A percentile compares a stretch with the other conserved stretches of the same genome.
Evolutionary conservation across 2,329 filamentous ascomycete species (phyloP).

Genomic region (Mycocentrospora acerina): DNA sequence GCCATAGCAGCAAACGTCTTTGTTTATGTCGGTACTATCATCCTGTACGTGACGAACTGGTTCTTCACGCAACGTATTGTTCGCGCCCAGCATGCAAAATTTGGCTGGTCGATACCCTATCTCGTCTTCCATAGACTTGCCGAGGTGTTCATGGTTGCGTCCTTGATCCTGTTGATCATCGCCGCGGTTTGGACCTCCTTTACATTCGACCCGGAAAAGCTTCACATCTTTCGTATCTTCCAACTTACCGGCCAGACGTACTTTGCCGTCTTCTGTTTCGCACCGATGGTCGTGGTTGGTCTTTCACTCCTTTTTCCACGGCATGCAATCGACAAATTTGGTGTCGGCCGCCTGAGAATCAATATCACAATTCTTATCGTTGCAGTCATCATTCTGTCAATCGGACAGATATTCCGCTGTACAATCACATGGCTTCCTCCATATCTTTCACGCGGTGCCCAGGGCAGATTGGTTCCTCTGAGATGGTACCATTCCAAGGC

Average conservation of each 20-base stretch:
- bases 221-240: slow-evolving; percentile 60
- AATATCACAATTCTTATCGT: slow-evolving; percentile 68
- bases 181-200: slow-evolving; percentile 67
- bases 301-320: slow-evolving; percentile 52
- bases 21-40: slow-evolving; percentile 70
- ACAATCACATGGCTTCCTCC: slow-evolving; percentile 58
- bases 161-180: slow-evolving; percentile 67
- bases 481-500: slow-evolving; percentile 73
- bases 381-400: slow-evolving; percentile 59
- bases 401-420: slow-evolving; percentile 70
- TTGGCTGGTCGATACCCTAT: slow-evolving; percentile 67
- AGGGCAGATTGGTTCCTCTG: slow-evolving; percentile 33
- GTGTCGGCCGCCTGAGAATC: slow-evolving; percentile 64
- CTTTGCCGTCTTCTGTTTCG: slow-evolving; percentile 65
- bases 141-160: slow-evolving; percentile 57
- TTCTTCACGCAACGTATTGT: slow-evolving; percentile 76
- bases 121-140: slow-evolving; percentile 52
- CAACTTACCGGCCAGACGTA: slow-evolving; percentile 65
- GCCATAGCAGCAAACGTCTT: slow-evolving; percentile 67
- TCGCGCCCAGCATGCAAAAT: slow-evolving; percentile 67
- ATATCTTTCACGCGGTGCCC: slow-evolving; percentile 48
- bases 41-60: slow-evolving; percentile 79
- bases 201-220: slow-evolving; percentile 58
- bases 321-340: slow-evolving; percentile 59
- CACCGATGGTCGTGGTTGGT: slow-evolving; percentile 62